These are phyloP conservation scores for Gloeostereum incarnatum DNA, from an alignment of 768 basidiomycete species.

Conservation along the genomic window DNA sequence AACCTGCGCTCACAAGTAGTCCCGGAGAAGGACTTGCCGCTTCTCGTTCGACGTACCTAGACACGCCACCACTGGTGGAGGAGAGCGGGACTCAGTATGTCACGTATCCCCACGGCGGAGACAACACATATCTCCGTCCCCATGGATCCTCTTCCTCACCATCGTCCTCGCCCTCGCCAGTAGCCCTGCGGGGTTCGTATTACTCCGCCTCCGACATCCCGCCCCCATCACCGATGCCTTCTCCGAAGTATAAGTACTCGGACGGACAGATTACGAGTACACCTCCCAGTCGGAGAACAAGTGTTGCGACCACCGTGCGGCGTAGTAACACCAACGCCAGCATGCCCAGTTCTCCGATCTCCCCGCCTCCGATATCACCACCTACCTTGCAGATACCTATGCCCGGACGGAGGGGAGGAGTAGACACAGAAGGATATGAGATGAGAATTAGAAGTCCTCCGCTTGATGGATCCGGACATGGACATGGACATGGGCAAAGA, in stretches of 20 bases:
- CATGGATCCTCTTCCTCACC: conserved; percentile 9
- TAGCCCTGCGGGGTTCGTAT: conserved; percentile 42
- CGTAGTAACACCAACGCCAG: background rate
- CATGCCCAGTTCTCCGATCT: conserved; percentile 8
- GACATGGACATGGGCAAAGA: background rate
- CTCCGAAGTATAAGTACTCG: conserved; percentile 35
- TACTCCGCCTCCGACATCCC: conserved; percentile 67
- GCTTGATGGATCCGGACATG: background rate
- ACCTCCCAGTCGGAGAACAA: conserved; percentile 30
- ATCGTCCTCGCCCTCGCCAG: conserved; percentile 5
- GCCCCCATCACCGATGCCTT: conserved; percentile 48
- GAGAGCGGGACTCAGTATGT: conserved; percentile 13
- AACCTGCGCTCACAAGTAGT: conserved; percentile 28
- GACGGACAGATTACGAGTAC: conserved; percentile 35
- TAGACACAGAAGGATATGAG: conserved; percentile 19
- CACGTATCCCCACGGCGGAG: conserved; percentile 4
- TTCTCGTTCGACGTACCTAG: conserved; percentile 34
- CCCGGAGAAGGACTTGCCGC: conserved; percentile 25
- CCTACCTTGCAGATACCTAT: conserved; percentile 5
- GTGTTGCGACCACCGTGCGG: conserved; percentile 18
- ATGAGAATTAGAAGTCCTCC: conserved; percentile 26
- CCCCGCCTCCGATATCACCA: conserved; percentile 17
- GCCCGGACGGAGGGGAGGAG: conserved; percentile 7
- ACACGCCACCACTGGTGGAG: conserved; percentile 29
- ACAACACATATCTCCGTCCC: conserved; percentile 4